These are phyloP conservation scores for Lentinus brumalis DNA, from an alignment of 768 basidiomycete species.

Conservation along the genomic window DNA sequence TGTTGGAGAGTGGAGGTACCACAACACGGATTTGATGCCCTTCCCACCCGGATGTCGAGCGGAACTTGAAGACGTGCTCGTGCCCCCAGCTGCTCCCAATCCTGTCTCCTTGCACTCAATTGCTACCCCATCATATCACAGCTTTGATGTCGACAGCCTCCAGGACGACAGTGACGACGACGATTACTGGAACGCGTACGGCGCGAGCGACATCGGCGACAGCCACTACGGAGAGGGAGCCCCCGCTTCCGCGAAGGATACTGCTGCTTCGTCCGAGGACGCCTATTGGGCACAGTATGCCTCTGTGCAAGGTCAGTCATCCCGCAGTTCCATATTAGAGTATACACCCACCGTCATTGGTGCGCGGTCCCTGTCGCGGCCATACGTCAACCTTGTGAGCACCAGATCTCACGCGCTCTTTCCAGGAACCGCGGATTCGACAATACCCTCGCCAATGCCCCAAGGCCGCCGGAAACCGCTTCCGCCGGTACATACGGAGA, in stretches of 20 bases:
- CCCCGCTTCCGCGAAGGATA: constrained; percentile 28
- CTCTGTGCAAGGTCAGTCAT: constrained; percentile 61
- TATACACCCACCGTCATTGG: not conserved
- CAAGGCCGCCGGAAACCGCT: constrained; percentile 31
- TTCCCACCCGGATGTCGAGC: constrained; percentile 51
- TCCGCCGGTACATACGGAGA: constrained; percentile 15
- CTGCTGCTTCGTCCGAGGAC: constrained; percentile 44
- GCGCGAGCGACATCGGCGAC: constrained; percentile 36
- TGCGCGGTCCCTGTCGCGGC: not conserved
- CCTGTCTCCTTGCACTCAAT: constrained; percentile 6
- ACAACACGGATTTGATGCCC: constrained; percentile 69
- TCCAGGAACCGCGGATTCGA: constrained; percentile 73
- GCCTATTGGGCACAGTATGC: constrained; percentile 81
- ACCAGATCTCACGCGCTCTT: not conserved
- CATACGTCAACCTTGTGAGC: not conserved
- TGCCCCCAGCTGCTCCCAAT: constrained; percentile 33
- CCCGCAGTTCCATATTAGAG: not conserved
- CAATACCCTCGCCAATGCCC: constrained; percentile 53
- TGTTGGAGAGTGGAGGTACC: constrained; percentile 62
- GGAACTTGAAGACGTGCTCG: constrained; percentile 31
- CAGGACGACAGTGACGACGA: constrained; percentile 44
- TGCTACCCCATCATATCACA: constrained; percentile 1
- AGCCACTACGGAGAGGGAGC: constrained; percentile 21
- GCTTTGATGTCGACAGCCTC: constrained; percentile 25
- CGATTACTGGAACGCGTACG: constrained; percentile 73